phyloP scores from a whole-genome alignment of 768 basidiomycete genomes.

The Lactifluus volemus region DNA sequence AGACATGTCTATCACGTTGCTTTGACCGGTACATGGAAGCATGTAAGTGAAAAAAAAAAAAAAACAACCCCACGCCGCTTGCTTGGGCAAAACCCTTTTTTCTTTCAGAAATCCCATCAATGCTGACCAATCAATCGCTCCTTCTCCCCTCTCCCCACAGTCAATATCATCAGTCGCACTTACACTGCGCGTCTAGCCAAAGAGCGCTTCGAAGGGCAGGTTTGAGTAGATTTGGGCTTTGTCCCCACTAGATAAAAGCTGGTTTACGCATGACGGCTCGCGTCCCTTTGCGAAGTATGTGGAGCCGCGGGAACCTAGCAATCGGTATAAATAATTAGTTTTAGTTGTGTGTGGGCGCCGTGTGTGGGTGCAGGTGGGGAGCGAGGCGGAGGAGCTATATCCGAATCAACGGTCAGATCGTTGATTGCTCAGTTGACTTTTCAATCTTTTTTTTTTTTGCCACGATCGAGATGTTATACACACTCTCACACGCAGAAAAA shows the following conservation, averaged over 20 bases:
- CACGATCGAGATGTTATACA: slow-evolving; percentile 6
- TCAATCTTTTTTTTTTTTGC: not conserved
- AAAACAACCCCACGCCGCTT: slow-evolving; percentile 15
- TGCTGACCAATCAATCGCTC: not conserved
- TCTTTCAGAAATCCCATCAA: not conserved
- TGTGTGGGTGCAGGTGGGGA: not conserved
- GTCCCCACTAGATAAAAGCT: not conserved
- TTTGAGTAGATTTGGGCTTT: slow-evolving; percentile 1
- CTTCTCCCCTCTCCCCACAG: slow-evolving; percentile 33
- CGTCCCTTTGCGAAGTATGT: not conserved
- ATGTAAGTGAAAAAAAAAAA: slow-evolving; percentile 56
- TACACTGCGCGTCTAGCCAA: slow-evolving; percentile 52
- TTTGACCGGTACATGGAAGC: slow-evolving; percentile 80
- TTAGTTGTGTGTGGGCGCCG: not conserved
- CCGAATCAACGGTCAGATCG: slow-evolving; percentile 2
- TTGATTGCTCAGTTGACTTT: not conserved
- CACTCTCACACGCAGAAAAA: not conserved
- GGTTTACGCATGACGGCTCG: not conserved
- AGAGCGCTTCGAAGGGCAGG: slow-evolving; percentile 32
- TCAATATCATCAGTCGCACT: slow-evolving; percentile 67
- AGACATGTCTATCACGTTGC: slow-evolving; percentile 72
- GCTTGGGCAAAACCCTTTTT: not conserved
- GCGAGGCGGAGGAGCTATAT: no score
- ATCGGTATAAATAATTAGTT: not conserved
- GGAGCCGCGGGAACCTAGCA: not conserved